Base-by-base conservation (phyloP, 805 yeast species). In the Torulaspora indica region DNA sequence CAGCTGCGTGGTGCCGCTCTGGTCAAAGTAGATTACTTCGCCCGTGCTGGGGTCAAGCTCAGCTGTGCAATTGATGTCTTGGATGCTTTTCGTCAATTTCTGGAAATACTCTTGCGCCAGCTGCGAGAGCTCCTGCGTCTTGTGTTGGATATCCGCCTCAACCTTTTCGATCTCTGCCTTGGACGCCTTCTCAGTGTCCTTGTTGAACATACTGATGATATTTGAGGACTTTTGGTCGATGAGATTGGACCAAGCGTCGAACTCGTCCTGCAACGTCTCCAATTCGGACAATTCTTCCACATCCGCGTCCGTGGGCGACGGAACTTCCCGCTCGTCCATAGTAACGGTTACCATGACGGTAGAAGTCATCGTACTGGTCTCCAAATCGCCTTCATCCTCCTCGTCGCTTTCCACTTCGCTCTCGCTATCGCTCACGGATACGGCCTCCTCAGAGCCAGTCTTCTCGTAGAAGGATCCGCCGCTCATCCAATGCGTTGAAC, bases 151-250 rank as follows among this genome's bases (percentile, higher is more conserved):
- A 3, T 45, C 36, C 4, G 67, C 64, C 30, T 59, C 58, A 8
- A 69, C 43, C 2, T 56, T 49, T 3, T 50, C 49, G 12, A 69
- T 46, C 20, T 61, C 56, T 6, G 50, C 49, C 1, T 47, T 35
- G 30, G 69, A 67, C 6, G 69, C 40, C 4, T 53, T 52, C 4
- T 54, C 48, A 8, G 74, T 61, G 22, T 74, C 70, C 2, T 50
- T 47, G 28, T 68, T 63, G 44, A 74, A 73, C 39, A 70, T 68
- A 10, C 54, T 56, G 32, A 65, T 50, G 2, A 77, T 70, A 37
- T 68, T 70, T 9, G 58, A 52, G 24, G 70, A 64, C 25, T 73
- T 71, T 13, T 58, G 64, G 20, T 62, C 60, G 36, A 75, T 62
- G 38, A 71, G 56, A 6, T 45, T 45, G 29, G 57, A 59, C 74